Percentiles rank a stretch among this genome's conserved stretches.
Evolutionary conservation across 495 filamentous ascomycete genomes (phyloP).

Genomic region (Trichoderma virens): DNA sequence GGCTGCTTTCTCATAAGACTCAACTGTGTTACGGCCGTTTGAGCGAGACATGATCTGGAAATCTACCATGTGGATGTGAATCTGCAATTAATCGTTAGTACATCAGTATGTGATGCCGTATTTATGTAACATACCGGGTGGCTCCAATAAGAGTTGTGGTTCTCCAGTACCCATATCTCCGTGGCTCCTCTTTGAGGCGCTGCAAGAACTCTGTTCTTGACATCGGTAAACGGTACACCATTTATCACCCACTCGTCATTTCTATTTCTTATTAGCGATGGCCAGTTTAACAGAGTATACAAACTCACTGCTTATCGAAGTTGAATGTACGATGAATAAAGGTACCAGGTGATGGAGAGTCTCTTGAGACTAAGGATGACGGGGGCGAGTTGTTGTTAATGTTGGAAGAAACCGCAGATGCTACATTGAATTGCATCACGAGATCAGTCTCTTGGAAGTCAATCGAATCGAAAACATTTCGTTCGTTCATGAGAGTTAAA

Average conservation of each 20-base stretch:
- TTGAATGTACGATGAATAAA: slow-evolving; percentile 29
- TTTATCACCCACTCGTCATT: slow-evolving; percentile 39
- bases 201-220: slow-evolving; percentile 44
- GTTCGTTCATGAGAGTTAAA: slow-evolving; percentile 35
- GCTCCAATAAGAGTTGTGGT: slow-evolving; percentile 37
- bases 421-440: slow-evolving; percentile 48
- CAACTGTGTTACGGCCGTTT: slow-evolving; percentile 29
- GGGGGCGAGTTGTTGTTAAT: neutral
- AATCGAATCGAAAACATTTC: slow-evolving; percentile 33
- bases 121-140: slow-evolving; percentile 26
- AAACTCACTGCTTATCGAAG: slow-evolving; percentile 19
- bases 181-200: slow-evolving; percentile 37
- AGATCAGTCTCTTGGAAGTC: slow-evolving; percentile 42
- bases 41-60: slow-evolving; percentile 41
- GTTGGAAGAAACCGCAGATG: slow-evolving; percentile 14
- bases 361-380: slow-evolving; percentile 22
- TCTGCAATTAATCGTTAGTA: neutral
- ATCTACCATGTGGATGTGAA: slow-evolving; percentile 55
- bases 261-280: neutral
- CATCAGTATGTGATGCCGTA: neutral
- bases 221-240: slow-evolving; percentile 41
- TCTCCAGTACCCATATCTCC: slow-evolving; percentile 45
- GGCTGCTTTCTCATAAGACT: slow-evolving; percentile 40
- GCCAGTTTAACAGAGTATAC: neutral
- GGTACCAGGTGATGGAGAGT: slow-evolving; percentile 24